phyloP scores from a whole-genome alignment of 23 red algal species.

The Gracilaria gracilis region DNA sequence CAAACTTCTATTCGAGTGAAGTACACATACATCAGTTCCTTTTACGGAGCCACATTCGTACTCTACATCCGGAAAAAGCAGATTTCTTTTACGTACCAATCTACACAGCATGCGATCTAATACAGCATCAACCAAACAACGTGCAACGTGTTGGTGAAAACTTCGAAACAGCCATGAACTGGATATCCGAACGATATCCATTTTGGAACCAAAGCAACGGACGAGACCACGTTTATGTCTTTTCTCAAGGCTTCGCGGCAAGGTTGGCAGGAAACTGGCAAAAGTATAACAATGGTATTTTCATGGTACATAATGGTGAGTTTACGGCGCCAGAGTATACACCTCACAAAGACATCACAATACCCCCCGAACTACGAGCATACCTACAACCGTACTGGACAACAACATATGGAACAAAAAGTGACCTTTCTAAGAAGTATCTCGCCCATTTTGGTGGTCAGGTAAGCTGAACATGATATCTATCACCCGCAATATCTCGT shows the following conservation, averaged over 20 bases:
- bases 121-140: conserved; percentile 68
- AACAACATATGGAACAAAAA: background rate
- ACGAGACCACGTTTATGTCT: conserved; percentile 72
- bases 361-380: conserved; percentile 59
- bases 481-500: too few relatives aligned
- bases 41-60: conserved; percentile 46
- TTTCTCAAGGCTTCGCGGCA: conserved; percentile 67
- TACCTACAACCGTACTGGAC: conserved; percentile 61
- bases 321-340: conserved; percentile 76
- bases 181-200: conserved; percentile 21
- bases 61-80: conserved; percentile 46
- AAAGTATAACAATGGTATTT: conserved; percentile 60
- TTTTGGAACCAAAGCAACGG: conserved; percentile 60
- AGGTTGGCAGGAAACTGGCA: conserved; percentile 66
- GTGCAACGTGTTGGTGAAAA: conserved; percentile 37
- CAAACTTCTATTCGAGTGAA: conserved; percentile 63
- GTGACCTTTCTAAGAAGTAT: background rate
- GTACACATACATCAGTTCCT: conserved; percentile 57
- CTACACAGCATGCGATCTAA: conserved; percentile 62
- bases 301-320: conserved; percentile 80
- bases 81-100: conserved; percentile 79
- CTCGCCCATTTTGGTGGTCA: conserved; percentile 72
- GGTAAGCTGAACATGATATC: conserved; percentile 30
- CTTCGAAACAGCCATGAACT: conserved; percentile 60
- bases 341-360: conserved; percentile 69